These are phyloP conservation scores for Cladosporium phlei DNA, from an alignment of 2,329 filamentous ascomycete species.

Conservation along the genomic window DNA sequence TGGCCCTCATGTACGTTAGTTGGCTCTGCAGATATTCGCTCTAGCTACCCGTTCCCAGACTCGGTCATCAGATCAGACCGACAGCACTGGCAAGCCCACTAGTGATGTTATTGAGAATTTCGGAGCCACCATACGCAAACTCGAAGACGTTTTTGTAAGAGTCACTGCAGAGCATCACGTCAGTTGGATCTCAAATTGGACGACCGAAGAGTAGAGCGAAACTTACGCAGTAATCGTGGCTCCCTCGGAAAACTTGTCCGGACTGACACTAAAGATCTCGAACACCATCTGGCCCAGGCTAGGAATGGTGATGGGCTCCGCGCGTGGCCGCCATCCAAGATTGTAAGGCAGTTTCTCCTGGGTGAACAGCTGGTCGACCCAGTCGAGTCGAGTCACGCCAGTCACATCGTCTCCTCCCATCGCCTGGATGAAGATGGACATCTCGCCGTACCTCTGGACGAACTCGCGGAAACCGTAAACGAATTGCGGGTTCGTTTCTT, in stretches of 20 bases:
- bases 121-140: conserved; percentile 21
- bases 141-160: conserved; percentile 26
- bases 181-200: background rate
- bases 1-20: background rate
- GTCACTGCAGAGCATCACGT: conserved; percentile 13
- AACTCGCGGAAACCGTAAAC: conserved; percentile 29
- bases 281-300: conserved; percentile 25
- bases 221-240: conserved; percentile 15
- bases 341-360: conserved; percentile 35
- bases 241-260: conserved; percentile 21
- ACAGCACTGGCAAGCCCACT: conserved; percentile 21
- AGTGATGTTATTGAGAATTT: conserved; percentile 27
- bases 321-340: conserved; percentile 32
- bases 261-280: conserved; percentile 21
- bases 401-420: conserved; percentile 31
- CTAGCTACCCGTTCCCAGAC: background rate
- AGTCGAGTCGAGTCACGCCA: conserved; percentile 32
- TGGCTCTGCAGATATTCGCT: background rate
- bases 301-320: conserved; percentile 23
- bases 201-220: background rate
- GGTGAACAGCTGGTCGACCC: conserved; percentile 34
- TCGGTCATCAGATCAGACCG: conserved; percentile 16
- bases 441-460: conserved; percentile 37
- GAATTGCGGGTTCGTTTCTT: conserved; percentile 27
- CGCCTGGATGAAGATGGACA: conserved; percentile 33